Base-by-base conservation (phyloP, 2,329 filamentous ascomycete genomes). In the Calonectria pseudoturangicola region DNA sequence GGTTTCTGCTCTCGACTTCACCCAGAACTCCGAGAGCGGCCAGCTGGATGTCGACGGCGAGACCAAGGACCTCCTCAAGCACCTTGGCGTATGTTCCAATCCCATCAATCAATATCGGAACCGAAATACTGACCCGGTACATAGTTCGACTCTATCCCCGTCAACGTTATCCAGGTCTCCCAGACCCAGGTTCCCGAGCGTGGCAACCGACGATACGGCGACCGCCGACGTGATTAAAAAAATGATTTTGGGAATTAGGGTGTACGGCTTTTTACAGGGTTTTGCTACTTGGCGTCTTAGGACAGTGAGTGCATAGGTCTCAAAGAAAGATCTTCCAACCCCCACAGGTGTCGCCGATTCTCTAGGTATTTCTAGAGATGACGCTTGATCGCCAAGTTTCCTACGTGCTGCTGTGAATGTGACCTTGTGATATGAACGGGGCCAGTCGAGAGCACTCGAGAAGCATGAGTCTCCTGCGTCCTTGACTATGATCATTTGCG, bases 21-120 rank as follows among this genome's bases (percentile, higher is more conserved):
- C 93, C 85, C 95, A 98, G 92, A 95, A 94, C 90, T 92, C 92
- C 86, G 97, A 98, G 90, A 93, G 89, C 85, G 97, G 97, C 84
- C 93, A 96, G 88, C 92, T 99, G 83, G 96, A 98, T 83, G 94
- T 98, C 85, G 97, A 99, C 87, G 88, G 92, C 87, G 97, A 99
- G 91, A 99, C 97, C 87, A 98, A 98, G 93, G 97, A 98, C 85
- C 91, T 99, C 83, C 92, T 99, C 86, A 99, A 99, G 95, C 95
- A 93, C 91, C 92, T 99, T 83, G 97, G 97, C 88, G 96, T 98
- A 96, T 83, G 96, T 96, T 83, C 18, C 48, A 51, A 12, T 16
- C 16, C 33, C 3, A 60, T 10, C 45, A 5, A 5, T 21, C 10
- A 13, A 12, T 25, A 33, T 41, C n/a, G 39, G 54, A n/a, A 7